These are phyloP conservation scores for Daucus carota DNA, from an alignment of 129 eudicot species.

Conservation along the genomic window DH1_v3.0 NC_030383.2:64339501-64340000, in stretches of 20 bases:
- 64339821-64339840: too few species aligned
- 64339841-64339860: not conserved
- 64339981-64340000: slow-evolving; percentile 62
- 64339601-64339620: not conserved
- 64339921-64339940: not conserved
- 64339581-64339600: not conserved
- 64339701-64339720: not conserved
- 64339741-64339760: not conserved
- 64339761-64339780: not conserved
- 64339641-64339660: not conserved
- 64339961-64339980: slow-evolving; percentile 80
- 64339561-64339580: not conserved
- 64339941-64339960: slow-evolving; percentile 13
- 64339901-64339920: not conserved
- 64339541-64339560: not conserved
- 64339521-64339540: not conserved
- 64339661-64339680: not conserved
- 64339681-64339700: not conserved
- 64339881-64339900: not conserved
- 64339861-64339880: not conserved
- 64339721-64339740: not conserved
- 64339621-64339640: not conserved
- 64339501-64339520: not conserved
- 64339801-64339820: not conserved
- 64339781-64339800: not conserved